phyloP scores from a whole-genome alignment of 2,329 filamentous ascomycete genomes.

The Pezizomycotina sp. region DNA sequence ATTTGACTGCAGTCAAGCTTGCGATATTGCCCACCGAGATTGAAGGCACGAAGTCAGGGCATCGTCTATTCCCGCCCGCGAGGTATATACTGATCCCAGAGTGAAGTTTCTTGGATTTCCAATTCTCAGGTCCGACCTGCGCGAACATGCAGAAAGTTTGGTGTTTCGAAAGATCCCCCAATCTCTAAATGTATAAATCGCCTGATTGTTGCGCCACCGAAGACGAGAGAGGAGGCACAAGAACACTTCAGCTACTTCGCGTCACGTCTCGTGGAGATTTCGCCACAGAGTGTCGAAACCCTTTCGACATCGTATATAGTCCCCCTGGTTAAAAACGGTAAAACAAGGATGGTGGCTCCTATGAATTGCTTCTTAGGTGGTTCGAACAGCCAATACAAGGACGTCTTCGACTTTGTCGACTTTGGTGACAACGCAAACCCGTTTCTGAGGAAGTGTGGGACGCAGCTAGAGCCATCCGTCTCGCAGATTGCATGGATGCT shows the following conservation, averaged over 20 bases:
- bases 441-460: constrained; percentile 76
- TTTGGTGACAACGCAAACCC: constrained; percentile 76
- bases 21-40: constrained; percentile 62
- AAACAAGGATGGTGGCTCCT: constrained; percentile 45
- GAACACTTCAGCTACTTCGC: constrained; percentile 72
- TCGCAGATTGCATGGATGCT: constrained; percentile 67
- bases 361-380: constrained; percentile 64
- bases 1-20: constrained; percentile 36
- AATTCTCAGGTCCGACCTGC: constrained; percentile 60
- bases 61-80: no score
- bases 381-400: constrained; percentile 50
- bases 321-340: constrained; percentile 38
- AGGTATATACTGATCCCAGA: constrained; percentile 63
- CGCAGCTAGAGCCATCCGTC: constrained; percentile 79
- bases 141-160: constrained; percentile 69
- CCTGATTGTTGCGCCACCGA: constrained; percentile 56
- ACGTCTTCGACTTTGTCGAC: constrained; percentile 94
- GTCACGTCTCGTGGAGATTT: constrained; percentile 57
- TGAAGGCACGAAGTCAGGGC: constrained; percentile 44
- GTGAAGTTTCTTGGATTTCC: constrained; percentile 65
- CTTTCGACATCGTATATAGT: constrained; percentile 54
- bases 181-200: constrained; percentile 60
- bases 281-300: constrained; percentile 41
- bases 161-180: constrained; percentile 64
- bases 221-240: constrained; percentile 47